phyloP scores from a whole-genome alignment of 306 rosid genomes.

The Fragaria nilgerrensis region DNA sequence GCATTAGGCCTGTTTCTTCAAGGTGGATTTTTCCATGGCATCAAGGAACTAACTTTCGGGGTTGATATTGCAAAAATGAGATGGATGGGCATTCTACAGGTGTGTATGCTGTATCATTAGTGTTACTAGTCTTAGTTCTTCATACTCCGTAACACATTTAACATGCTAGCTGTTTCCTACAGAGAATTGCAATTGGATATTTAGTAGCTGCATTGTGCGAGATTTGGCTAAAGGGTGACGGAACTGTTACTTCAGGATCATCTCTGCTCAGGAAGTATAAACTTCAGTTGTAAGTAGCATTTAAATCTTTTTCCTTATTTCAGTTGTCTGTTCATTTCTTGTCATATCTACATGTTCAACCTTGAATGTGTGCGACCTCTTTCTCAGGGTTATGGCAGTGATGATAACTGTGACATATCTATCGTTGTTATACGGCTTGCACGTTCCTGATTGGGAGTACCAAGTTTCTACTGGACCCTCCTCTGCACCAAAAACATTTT shows the following conservation, averaged over 20 bases:
- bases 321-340: neutral
- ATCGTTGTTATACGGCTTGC: constrained; percentile 56
- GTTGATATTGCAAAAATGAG: constrained; percentile 75
- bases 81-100: constrained; percentile 92
- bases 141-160: neutral
- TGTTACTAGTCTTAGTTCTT: neutral
- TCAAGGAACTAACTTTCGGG: constrained; percentile 74
- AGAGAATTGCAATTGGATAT: constrained; percentile 91
- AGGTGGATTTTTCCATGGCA: constrained; percentile 90
- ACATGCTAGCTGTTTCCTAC: constrained; percentile 16
- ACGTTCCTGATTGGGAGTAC: constrained; percentile 94
- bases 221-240: constrained; percentile 84
- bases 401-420: constrained; percentile 57
- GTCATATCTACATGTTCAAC: neutral
- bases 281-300: constrained; percentile 63
- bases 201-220: constrained; percentile 76
- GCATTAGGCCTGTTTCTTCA: constrained; percentile 85
- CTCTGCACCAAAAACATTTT: constrained; percentile 46
- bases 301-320: neutral
- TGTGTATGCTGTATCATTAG: constrained; percentile 15
- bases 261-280: constrained; percentile 66
- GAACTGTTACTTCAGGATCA: constrained; percentile 49
- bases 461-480: constrained; percentile 48
- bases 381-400: constrained; percentile 55
- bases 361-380: neutral